phyloP scores from a whole-genome alignment of 495 filamentous ascomycete genomes.

The Neurospora sp. region DNA sequence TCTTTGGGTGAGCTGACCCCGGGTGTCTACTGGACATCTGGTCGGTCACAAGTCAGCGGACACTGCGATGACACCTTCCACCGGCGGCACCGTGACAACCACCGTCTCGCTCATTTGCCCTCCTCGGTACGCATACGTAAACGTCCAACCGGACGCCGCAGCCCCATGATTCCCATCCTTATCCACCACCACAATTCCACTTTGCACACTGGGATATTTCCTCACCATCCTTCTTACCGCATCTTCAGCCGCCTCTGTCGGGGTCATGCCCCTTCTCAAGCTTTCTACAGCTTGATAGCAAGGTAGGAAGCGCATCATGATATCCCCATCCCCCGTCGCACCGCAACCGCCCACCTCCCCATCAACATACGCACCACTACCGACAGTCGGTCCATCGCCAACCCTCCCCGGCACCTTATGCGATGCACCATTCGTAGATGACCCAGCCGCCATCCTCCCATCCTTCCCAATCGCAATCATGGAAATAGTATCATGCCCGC shows the following conservation, averaged over 20 bases:
- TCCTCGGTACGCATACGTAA: constrained; percentile 36
- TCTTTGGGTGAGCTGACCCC: neutral
- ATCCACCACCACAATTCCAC: constrained; percentile 36
- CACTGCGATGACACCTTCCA: constrained; percentile 1
- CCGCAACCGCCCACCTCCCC: constrained; percentile 39
- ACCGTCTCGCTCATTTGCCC: constrained; percentile 29
- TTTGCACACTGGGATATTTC: constrained; percentile 31
- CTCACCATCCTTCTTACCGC: constrained; percentile 34
- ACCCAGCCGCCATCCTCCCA: constrained; percentile 36
- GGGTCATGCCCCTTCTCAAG: constrained; percentile 31
- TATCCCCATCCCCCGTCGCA: constrained; percentile 39
- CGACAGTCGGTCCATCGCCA: constrained; percentile 38
- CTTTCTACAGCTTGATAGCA: constrained; percentile 42
- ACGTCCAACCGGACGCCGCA: constrained; percentile 38
- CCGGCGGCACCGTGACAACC: constrained; percentile 29
- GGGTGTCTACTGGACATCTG: neutral
- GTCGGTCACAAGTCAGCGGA: neutral
- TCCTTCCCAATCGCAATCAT: constrained; percentile 29
- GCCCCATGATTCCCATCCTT: constrained; percentile 31
- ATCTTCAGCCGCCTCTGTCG: constrained; percentile 32
- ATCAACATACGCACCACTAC: constrained; percentile 40
- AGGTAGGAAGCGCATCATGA: constrained; percentile 43
- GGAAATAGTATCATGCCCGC: constrained; percentile 37
- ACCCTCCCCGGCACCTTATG: constrained; percentile 39
- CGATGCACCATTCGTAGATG: constrained; percentile 38